A percentile compares a stretch with the other conserved stretches of the same genome.
phyloP scores from a whole-genome alignment of 768 basidiomycete genomes.

The Harrya chromipes region DNA sequence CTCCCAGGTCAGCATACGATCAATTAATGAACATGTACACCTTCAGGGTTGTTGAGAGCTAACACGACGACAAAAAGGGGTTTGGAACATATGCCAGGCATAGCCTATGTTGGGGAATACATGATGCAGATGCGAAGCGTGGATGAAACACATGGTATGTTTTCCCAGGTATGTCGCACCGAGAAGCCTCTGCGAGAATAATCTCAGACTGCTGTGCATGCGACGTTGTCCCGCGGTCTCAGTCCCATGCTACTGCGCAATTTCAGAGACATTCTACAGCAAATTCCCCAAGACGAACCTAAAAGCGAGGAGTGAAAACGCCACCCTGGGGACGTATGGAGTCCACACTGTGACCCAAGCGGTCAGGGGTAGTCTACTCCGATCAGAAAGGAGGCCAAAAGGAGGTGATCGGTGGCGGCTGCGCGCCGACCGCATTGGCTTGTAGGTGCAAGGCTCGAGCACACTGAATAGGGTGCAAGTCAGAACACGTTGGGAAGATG shows the following conservation, averaged over 20 bases:
- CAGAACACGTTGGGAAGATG: constrained; percentile 1
- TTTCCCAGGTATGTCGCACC: background rate
- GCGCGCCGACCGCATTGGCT: constrained; percentile 16
- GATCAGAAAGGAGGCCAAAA: constrained; percentile 20
- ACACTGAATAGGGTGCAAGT: background rate
- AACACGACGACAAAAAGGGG: constrained; percentile 2
- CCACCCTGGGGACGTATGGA: too few species aligned
- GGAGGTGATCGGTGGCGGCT: constrained; percentile 26
- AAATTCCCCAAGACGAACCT: too few species aligned
- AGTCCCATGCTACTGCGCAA: too few species aligned
- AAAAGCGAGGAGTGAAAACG: too few species aligned
- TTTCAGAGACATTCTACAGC: too few species aligned
- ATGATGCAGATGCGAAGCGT: background rate
- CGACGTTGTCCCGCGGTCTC: too few species aligned
- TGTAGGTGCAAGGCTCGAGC: background rate
- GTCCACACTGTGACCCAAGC: background rate
- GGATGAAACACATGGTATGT: background rate
- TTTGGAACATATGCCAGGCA: background rate
- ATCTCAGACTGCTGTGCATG: too few species aligned
- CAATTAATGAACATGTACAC: constrained; percentile 18
- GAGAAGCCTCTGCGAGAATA: too few species aligned
- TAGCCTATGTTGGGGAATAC: background rate
- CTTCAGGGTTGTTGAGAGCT: constrained; percentile 12
- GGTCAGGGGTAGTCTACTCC: constrained; percentile 4
- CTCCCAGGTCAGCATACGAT: constrained; percentile 5